These are phyloP conservation scores for Bruguiera sexangula DNA, from an alignment of 345 rosid species.

Conservation along the genomic window DNA sequence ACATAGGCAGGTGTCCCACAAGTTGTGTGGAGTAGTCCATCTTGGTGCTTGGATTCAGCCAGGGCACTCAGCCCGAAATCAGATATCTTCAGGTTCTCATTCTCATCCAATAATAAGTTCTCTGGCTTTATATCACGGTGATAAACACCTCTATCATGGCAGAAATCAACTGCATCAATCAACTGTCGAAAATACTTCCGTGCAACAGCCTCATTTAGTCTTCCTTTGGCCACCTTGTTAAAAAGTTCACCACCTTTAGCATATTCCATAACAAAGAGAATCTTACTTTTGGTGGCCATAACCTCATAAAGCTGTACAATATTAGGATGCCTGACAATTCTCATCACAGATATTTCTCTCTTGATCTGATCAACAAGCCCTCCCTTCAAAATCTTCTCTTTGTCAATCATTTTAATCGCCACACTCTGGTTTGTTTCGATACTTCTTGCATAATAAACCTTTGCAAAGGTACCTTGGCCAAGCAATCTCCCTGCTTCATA, in stretches of 20 bases:
- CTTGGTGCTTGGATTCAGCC: slow-evolving; percentile 23
- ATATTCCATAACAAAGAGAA: slow-evolving; percentile 28
- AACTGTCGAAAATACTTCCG: slow-evolving; percentile 26
- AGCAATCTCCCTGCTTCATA: slow-evolving; percentile 32
- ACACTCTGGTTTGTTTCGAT: slow-evolving; percentile 26
- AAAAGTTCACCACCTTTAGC: slow-evolving; percentile 33
- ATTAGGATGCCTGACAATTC: slow-evolving; percentile 28
- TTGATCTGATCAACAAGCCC: slow-evolving; percentile 33
- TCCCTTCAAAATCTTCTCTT: slow-evolving; percentile 25
- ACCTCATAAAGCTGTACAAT: slow-evolving; percentile 29
- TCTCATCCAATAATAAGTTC: slow-evolving; percentile 25
- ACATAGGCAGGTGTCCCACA: slow-evolving; percentile 35
- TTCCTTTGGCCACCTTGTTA: slow-evolving; percentile 29
- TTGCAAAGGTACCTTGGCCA: slow-evolving; percentile 37
- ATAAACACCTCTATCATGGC: slow-evolving; percentile 30
- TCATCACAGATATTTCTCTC: slow-evolving; percentile 32
- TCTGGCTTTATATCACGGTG: slow-evolving; percentile 33
- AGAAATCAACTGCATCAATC: slow-evolving; percentile 33
- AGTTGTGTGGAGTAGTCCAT: slow-evolving; percentile 28
- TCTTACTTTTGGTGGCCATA: slow-evolving; percentile 31
- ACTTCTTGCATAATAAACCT: slow-evolving; percentile 30
- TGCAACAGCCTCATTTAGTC: slow-evolving; percentile 23
- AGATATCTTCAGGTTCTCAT: slow-evolving; percentile 26
- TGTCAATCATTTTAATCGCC: slow-evolving; percentile 25
- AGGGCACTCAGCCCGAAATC: slow-evolving; percentile 33